These are phyloP conservation scores for Collybia sordida DNA, from an alignment of 768 basidiomycete species.

Conservation along the genomic window DNA sequence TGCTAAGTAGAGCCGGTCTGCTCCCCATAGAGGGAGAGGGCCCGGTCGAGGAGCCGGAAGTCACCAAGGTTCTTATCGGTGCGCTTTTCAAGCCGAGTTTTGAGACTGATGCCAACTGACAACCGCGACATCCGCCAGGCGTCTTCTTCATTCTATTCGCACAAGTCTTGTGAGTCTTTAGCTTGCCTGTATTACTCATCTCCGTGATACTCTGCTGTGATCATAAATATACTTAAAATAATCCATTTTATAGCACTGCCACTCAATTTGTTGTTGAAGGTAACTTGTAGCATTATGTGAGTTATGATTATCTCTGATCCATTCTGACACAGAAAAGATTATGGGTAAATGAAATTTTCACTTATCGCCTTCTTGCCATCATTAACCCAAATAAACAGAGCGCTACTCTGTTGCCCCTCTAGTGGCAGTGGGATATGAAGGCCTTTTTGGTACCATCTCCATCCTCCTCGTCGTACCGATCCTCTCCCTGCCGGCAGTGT, in stretches of 20 bases:
- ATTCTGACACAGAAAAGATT: slow-evolving; percentile 70
- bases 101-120: slow-evolving; percentile 16
- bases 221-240: slow-evolving; percentile 3
- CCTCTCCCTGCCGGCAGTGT: slow-evolving; percentile 67
- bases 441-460: slow-evolving; percentile 83
- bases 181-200: slow-evolving; percentile 13
- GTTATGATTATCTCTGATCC: slow-evolving; percentile 6
- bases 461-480: slow-evolving; percentile 81
- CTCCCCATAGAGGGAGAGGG: slow-evolving; percentile 30
- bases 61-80: slow-evolving; percentile 77
- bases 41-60: slow-evolving; percentile 55
- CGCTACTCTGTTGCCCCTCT: slow-evolving; percentile 85
- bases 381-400: slow-evolving; percentile 24
- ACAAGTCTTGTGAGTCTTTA: slow-evolving; percentile 78
- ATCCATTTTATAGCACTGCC: slow-evolving; percentile 60
- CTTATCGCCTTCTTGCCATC: not conserved
- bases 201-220: slow-evolving; percentile 17
- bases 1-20: slow-evolving; percentile 29
- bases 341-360: slow-evolving; percentile 44
- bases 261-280: slow-evolving; percentile 91
- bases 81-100: slow-evolving; percentile 21
- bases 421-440: slow-evolving; percentile 93
- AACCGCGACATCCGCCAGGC: slow-evolving; percentile 42
- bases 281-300: slow-evolving; percentile 17
- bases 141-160: slow-evolving; percentile 92